Conservation (phyloP, 2,329 filamentous ascomycete species). For the Xenosphaeropsis pyriputrescens region DNA sequence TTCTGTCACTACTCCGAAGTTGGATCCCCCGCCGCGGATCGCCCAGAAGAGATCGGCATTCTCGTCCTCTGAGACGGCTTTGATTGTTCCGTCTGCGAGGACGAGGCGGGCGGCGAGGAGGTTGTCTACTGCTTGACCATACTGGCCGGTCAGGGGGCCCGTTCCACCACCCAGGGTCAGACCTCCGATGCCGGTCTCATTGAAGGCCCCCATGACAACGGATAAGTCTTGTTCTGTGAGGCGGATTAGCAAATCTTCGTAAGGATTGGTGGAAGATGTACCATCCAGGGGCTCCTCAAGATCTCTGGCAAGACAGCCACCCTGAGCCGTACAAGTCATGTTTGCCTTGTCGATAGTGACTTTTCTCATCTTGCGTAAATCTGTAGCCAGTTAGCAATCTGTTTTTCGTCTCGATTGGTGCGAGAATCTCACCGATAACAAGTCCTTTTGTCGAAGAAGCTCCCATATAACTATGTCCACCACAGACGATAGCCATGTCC, state of each 20-base stretch:
- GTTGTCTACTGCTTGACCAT: background rate
- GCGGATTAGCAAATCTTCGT: too few relatives aligned
- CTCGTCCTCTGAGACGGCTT: constrained; percentile 24
- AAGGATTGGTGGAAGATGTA: too few relatives aligned
- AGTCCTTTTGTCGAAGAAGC: constrained; percentile 4
- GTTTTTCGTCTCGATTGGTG: background rate
- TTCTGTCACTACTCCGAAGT: constrained; percentile 33
- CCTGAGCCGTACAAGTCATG: constrained; percentile 5
- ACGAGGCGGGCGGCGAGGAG: constrained; percentile 21
- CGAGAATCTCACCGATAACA: constrained; percentile 2
- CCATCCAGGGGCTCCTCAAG: constrained; percentile 3
- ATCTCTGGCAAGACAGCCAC: constrained; percentile 6
- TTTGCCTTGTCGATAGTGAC: constrained; percentile 3
- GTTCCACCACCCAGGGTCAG: background rate
- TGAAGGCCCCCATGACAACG: constrained; percentile 3
- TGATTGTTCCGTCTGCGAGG: constrained; percentile 29
- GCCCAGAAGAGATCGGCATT: constrained; percentile 35
- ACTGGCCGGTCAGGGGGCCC: background rate
- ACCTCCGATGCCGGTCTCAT: constrained; percentile 3
- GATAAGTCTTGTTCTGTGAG: constrained; percentile 2
- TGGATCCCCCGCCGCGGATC: constrained; percentile 38
- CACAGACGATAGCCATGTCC: constrained; percentile 3
- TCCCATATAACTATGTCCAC: constrained; percentile 5
- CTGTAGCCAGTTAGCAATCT: background rate
- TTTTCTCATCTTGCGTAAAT: constrained; percentile 6